Evolutionary conservation across 2,329 filamentous ascomycete genomes (phyloP).

Genomic region (Pestalotiopsis sp.): DNA sequence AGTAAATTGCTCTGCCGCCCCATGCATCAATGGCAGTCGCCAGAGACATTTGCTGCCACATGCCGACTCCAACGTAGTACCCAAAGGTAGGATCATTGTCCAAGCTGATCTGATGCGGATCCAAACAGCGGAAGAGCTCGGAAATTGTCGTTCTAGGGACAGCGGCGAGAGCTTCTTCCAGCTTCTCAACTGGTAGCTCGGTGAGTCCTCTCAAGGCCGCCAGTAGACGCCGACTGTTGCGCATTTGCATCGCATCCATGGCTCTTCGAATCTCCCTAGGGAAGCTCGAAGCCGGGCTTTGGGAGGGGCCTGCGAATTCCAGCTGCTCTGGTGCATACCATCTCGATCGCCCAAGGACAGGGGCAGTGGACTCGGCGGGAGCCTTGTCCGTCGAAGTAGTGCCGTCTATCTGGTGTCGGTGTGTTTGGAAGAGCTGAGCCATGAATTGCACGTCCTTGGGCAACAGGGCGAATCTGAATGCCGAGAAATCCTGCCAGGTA

Average conservation of each 20-base stretch:
- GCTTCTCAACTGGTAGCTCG: constrained; percentile 21
- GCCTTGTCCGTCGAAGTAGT: neutral
- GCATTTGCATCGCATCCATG: constrained; percentile 21
- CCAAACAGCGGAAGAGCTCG: constrained; percentile 63
- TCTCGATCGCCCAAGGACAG: neutral
- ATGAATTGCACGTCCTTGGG: neutral
- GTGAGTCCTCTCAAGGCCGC: constrained; percentile 19
- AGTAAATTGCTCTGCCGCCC: constrained; percentile 46
- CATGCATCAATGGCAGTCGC: constrained; percentile 40
- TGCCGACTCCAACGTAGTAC: constrained; percentile 39
- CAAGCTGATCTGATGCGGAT: constrained; percentile 54
- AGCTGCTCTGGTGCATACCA: neutral
- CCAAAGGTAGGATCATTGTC: constrained; percentile 50
- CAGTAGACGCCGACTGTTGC: constrained; percentile 23
- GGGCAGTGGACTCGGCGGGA: neutral
- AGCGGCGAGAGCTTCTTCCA: constrained; percentile 31
- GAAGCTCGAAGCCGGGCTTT: neutral
- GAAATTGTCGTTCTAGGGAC: constrained; percentile 61
- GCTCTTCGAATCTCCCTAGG: neutral
- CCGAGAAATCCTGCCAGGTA: neutral
- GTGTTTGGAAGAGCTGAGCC: neutral
- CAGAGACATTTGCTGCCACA: constrained; percentile 40
- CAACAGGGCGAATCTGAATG: neutral
- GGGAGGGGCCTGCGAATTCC: neutral
- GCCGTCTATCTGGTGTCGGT: neutral